phyloP scores from a whole-genome alignment of 345 rosid species.

The Murraya koenigii region DNA sequence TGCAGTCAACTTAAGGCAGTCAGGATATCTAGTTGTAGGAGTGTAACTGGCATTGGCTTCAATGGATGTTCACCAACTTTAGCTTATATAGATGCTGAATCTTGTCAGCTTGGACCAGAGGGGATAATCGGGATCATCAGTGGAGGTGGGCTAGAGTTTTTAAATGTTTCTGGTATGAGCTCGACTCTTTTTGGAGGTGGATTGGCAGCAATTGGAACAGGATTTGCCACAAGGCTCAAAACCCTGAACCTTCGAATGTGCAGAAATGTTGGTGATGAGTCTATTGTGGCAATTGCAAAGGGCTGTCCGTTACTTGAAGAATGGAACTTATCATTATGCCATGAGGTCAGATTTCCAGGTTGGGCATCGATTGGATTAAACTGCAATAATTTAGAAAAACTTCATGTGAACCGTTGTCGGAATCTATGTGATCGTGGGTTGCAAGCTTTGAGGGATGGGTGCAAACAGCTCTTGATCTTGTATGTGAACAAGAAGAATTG shows the following conservation, averaged over 20 bases:
- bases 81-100: slow-evolving; percentile 50
- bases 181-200: slow-evolving; percentile 27
- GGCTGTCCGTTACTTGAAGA: slow-evolving; percentile 72
- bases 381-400: slow-evolving; percentile 58
- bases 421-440: slow-evolving; percentile 59
- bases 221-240: slow-evolving; percentile 48
- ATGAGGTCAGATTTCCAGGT: slow-evolving; percentile 50
- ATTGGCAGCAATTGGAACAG: slow-evolving; percentile 49
- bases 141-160: slow-evolving; percentile 63
- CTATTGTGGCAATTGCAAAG: slow-evolving; percentile 59
- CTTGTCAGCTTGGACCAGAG: slow-evolving; percentile 49
- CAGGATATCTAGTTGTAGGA: slow-evolving; percentile 50
- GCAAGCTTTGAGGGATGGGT: slow-evolving; percentile 59
- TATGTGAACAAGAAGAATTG: slow-evolving; percentile 36
- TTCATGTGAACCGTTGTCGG: slow-evolving; percentile 68
- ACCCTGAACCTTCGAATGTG: slow-evolving; percentile 62
- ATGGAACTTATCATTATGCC: slow-evolving; percentile 71
- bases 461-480: slow-evolving; percentile 51
- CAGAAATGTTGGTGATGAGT: slow-evolving; percentile 57
- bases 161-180: slow-evolving; percentile 40
- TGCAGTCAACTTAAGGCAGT: slow-evolving; percentile 56
- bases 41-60: slow-evolving; percentile 54
- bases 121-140: slow-evolving; percentile 59
- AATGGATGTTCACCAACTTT: slow-evolving; percentile 54
- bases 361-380: slow-evolving; percentile 56